A percentile compares a stretch with the other conserved stretches of the same genome.
Evolutionary conservation across 139 green algal genomes (phyloP).

Genomic region (Spirogloea muscicola): DNA sequence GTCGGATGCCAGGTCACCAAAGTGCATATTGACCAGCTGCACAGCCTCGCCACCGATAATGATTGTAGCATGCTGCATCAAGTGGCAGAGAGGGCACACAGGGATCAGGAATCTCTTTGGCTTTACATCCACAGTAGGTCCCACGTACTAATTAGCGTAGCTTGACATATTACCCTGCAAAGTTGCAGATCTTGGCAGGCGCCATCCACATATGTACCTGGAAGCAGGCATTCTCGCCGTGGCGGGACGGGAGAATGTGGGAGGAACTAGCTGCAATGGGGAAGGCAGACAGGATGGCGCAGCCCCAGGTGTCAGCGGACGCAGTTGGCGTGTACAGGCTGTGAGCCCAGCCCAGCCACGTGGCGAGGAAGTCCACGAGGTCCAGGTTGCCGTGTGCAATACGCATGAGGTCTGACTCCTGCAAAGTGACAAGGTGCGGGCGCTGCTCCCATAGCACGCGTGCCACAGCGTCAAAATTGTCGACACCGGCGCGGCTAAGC

Average conservation of each 20-base stretch:
- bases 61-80: slow-evolving; percentile 18
- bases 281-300: slow-evolving; percentile 40
- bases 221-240: slow-evolving; percentile 32
- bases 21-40: slow-evolving; percentile 32
- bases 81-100: too few species aligned
- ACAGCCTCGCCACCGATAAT: neutral
- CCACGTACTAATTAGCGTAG: too few species aligned
- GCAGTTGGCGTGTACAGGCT: slow-evolving; percentile 16
- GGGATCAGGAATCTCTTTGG: too few species aligned
- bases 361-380: slow-evolving; percentile 36
- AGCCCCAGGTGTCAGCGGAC: slow-evolving; percentile 29
- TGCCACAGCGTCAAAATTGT: slow-evolving; percentile 26
- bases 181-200: too few species aligned
- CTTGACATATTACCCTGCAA: too few species aligned
- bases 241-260: slow-evolving; percentile 24
- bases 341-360: slow-evolving; percentile 34
- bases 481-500: slow-evolving; percentile 22
- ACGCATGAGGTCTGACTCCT: slow-evolving; percentile 29
- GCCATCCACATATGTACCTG: too few species aligned
- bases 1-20: slow-evolving; percentile 30
- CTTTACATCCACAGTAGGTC: too few species aligned
- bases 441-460: slow-evolving; percentile 22
- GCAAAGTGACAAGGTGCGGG: slow-evolving; percentile 33
- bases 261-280: slow-evolving; percentile 4
- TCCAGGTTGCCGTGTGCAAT: slow-evolving; percentile 36